Evolutionary conservation across 345 rosid genomes (phyloP).

Genomic region (Acer saccharum): DNA sequence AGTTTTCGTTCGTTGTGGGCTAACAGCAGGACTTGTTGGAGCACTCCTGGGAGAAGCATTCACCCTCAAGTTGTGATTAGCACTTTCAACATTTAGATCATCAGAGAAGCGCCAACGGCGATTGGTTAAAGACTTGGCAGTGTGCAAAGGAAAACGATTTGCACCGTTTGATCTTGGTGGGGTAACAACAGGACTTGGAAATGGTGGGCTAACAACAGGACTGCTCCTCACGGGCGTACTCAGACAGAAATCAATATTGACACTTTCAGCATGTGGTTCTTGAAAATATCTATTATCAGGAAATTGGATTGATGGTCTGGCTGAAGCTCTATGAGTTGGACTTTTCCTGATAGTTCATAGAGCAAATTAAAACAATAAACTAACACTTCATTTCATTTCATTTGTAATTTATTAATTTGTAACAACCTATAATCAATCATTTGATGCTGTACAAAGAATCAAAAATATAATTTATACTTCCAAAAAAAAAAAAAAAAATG

Average conservation of each 20-base stretch:
- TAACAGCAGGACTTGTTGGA: constrained; percentile 58
- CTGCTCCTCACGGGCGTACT: constrained; percentile 27
- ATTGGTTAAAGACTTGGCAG: constrained; percentile 19
- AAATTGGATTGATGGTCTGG: constrained; percentile 19
- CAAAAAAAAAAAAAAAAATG: neutral
- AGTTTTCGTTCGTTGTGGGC: constrained; percentile 39
- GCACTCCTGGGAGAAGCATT: constrained; percentile 51
- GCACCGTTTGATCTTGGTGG: constrained; percentile 33
- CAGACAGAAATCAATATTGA: constrained; percentile 21
- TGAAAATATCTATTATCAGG: constrained; percentile 24
- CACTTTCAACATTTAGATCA: constrained; percentile 31
- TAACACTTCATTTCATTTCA: neutral
- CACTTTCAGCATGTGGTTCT: constrained; percentile 26
- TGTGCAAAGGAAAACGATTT: constrained; percentile 22
- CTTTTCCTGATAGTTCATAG: constrained; percentile 27
- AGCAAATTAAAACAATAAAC: constrained; percentile 3
- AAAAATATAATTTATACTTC: neutral
- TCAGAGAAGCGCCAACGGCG: constrained; percentile 32
- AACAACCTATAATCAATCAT: neutral
- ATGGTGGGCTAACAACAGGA: constrained; percentile 18
- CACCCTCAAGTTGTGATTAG: constrained; percentile 30
- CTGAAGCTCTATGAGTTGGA: constrained; percentile 21
- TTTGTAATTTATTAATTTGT: neutral
- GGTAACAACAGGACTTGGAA: constrained; percentile 38
- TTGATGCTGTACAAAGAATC: neutral